Conservation (phyloP, 306 rosid species). For the Fagus sylvatica region DNA sequence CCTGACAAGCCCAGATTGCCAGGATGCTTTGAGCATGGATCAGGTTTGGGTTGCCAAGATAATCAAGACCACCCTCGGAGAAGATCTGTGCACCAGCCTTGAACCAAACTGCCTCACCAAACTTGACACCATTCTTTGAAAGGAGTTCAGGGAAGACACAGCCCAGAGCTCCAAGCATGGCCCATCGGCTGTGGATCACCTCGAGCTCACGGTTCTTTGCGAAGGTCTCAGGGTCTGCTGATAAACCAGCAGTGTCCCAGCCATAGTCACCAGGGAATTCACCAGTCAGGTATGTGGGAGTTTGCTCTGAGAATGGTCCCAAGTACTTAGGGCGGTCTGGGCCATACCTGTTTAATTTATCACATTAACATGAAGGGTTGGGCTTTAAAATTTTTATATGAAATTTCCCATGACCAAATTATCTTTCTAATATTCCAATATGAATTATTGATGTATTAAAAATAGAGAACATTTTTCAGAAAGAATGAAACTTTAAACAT, state of each 20-base stretch:
- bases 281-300: constrained; percentile 89
- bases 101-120: constrained; percentile 97
- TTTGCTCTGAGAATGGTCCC: constrained; percentile 98
- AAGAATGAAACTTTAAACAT: too few relatives aligned
- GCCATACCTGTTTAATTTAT: constrained; percentile 68
- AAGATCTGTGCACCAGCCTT: constrained; percentile 94
- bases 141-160: constrained; percentile 85
- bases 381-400: too few relatives aligned
- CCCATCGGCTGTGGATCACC: constrained; percentile 93
- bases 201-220: constrained; percentile 95
- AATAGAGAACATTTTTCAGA: too few relatives aligned
- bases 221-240: constrained; percentile 96
- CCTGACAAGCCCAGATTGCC: constrained; percentile 93
- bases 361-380: not conserved
- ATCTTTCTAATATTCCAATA: too few relatives aligned
- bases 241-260: constrained; percentile 96
- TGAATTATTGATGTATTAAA: too few relatives aligned
- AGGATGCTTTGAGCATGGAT: constrained; percentile 95
- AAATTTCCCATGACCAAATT: too few relatives aligned
- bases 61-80: constrained; percentile 94
- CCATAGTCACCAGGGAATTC: constrained; percentile 97
- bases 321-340: constrained; percentile 95
- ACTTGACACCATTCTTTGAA: constrained; percentile 81
- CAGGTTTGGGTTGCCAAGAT: constrained; percentile 93
- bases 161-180: constrained; percentile 93